phyloP scores from a whole-genome alignment of 176 grass and related monocot genomes.

The Hyparrhenia diplandra region DNA sequence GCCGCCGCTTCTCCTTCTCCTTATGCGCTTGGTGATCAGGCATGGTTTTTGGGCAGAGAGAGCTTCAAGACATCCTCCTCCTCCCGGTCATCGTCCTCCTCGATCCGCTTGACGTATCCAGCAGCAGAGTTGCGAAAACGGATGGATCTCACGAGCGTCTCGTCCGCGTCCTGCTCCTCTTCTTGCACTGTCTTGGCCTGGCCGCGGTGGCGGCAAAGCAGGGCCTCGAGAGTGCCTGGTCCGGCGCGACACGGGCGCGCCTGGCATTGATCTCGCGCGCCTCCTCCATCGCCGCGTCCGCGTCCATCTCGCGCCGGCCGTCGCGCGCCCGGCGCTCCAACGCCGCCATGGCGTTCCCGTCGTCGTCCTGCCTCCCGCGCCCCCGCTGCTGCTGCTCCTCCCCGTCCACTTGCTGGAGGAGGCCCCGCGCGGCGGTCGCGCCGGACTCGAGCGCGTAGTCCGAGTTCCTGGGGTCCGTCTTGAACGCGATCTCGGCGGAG shows the following conservation, averaged over 20 bases:
- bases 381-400: no score
- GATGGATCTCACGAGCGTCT: slow-evolving; percentile 1
- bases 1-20: background rate
- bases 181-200: background rate
- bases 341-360: background rate
- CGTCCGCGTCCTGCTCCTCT: background rate
- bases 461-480: background rate
- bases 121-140: background rate
- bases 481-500: slow-evolving; percentile 5
- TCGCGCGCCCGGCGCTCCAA: background rate
- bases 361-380: background rate
- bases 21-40: background rate
- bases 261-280: background rate
- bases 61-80: background rate
- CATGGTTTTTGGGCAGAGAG: background rate
- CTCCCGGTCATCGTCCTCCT: background rate
- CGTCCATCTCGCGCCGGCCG: background rate
- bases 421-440: background rate
- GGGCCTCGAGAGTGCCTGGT: background rate
- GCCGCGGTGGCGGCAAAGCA: background rate
- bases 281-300: slow-evolving; percentile 5
- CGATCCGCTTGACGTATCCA: background rate
- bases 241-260: background rate
- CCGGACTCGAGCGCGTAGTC: slow-evolving; percentile 6
- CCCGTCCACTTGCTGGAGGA: background rate